phyloP scores from a whole-genome alignment of 495 filamentous ascomycete species.

The Terfezia claveryi region DNA sequence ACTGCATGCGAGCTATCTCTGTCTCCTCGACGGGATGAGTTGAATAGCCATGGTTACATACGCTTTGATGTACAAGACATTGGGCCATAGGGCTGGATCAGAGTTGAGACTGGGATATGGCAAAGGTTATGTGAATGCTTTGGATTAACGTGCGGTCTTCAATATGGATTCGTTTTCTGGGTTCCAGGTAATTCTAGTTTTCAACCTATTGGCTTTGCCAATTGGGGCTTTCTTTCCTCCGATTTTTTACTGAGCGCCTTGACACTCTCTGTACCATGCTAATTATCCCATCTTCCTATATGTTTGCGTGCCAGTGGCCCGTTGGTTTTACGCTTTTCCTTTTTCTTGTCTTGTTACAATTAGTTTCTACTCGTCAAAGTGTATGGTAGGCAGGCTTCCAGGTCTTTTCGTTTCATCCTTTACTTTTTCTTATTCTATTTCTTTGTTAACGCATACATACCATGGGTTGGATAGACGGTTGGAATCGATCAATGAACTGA shows the following conservation, averaged over 20 bases:
- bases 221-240: not conserved
- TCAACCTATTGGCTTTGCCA: not conserved
- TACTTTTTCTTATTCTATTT: not conserved
- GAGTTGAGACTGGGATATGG: too few species aligned
- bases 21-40: too few species aligned
- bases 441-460: not conserved
- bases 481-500: not conserved
- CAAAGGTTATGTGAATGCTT: too few species aligned
- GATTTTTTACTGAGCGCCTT: not conserved
- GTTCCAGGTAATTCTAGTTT: not conserved
- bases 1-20: too few species aligned
- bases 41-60: too few species aligned
- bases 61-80: too few species aligned
- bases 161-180: not conserved
- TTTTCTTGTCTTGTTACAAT: not conserved
- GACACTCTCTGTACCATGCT: too few species aligned
- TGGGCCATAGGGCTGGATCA: too few species aligned
- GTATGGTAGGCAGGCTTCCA: not conserved
- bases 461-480: not conserved
- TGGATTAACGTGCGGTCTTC: too few species aligned
- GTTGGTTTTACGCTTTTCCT: not conserved
- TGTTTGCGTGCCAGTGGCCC: too few species aligned
- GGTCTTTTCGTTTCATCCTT: not conserved
- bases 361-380: not conserved
- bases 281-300: too few species aligned